Evolutionary conservation across 345 rosid genomes (phyloP), one percentile per base, ranked within the genome.

Genomic region (Toxicodendron radicans): DNA sequence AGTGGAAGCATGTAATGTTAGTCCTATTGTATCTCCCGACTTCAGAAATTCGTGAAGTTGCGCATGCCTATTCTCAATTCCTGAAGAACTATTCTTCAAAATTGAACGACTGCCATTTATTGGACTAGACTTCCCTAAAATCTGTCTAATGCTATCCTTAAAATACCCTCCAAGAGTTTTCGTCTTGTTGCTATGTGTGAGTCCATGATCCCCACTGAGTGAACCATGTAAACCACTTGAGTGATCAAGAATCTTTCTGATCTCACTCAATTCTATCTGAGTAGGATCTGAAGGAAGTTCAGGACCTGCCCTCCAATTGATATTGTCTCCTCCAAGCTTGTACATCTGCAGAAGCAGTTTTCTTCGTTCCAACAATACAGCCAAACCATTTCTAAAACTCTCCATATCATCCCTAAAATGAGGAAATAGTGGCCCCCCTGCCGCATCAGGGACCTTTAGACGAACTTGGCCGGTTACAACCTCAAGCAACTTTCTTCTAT

Each of bases 401-500:
- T 82, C 85, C 53, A 56, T 67, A 45, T 87, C 86, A 68, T 84
- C 88, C 71, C 91, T 84, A 75, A 73, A 73, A 41, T 70, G 78
- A 67, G 90, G 92, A 79, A 87, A 91, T 17, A 91, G 78, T 7
- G 80, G 88, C 65, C 82, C 86, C 67, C 74, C 66, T 32, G 64
- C 82, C 18, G 73, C 71, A 70, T 87, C 89, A 60, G 86, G 80
- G 11, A 84, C 65, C 74, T 63, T 71, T 66, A 78, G 82, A 57
- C 89, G 84, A 70, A 89, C 85, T 71, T 79, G 83, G 58, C 66
- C 69, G 0, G 92, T 83, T 21, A 94, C 93, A 73, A 70, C 67
- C 38, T 90, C 88, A 64, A 92, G 90, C 78, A 94, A 81, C 84
- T 83, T 92, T 76, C 92, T 90, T 72, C 97, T 82, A 66, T 89